Percentiles rank a stretch among this genome's conserved stretches.
Evolutionary conservation across 2,329 filamentous ascomycete genomes (phyloP).

Genomic region (Nigrospora osmanthi): DNA sequence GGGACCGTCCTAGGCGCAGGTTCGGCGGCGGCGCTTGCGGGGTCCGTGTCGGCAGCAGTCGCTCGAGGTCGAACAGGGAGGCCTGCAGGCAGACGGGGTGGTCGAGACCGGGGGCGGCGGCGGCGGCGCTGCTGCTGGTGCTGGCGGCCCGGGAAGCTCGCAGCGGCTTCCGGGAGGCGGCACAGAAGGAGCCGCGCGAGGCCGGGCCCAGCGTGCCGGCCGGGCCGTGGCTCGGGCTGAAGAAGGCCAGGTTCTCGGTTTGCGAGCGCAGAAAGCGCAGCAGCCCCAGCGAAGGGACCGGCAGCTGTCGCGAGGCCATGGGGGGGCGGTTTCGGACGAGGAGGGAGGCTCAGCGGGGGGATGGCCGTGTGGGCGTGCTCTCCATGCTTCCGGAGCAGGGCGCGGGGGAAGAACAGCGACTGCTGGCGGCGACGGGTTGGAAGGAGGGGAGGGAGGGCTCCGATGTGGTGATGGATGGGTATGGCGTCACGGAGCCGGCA

Average conservation of each 20-base stretch:
- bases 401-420: too few species aligned
- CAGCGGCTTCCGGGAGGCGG: conserved; percentile 3
- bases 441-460: too few species aligned
- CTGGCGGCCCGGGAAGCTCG: background rate
- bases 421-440: too few species aligned
- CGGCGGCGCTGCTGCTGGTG: conserved; percentile 12
- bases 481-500: too few species aligned
- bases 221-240: conserved; percentile 28
- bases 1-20: background rate
- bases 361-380: background rate
- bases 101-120: conserved; percentile 8
- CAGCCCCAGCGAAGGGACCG: conserved; percentile 48
- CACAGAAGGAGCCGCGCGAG: conserved; percentile 11
- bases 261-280: conserved; percentile 68
- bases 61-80: conserved; percentile 18
- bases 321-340: conserved; percentile 10
- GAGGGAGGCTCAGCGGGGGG: background rate
- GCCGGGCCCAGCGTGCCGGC: conserved; percentile 3
- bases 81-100: conserved; percentile 15
- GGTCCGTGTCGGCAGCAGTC: conserved; percentile 1
- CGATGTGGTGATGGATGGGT: too few species aligned
- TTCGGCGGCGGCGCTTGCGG: background rate
- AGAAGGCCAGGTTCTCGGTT: conserved; percentile 50
- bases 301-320: conserved; percentile 37
- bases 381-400: background rate